Evolutionary conservation across 208 protist species (phyloP), one percentile per base, ranked within the genome.

Genomic region (Herpetomonas tarakana): DNA sequence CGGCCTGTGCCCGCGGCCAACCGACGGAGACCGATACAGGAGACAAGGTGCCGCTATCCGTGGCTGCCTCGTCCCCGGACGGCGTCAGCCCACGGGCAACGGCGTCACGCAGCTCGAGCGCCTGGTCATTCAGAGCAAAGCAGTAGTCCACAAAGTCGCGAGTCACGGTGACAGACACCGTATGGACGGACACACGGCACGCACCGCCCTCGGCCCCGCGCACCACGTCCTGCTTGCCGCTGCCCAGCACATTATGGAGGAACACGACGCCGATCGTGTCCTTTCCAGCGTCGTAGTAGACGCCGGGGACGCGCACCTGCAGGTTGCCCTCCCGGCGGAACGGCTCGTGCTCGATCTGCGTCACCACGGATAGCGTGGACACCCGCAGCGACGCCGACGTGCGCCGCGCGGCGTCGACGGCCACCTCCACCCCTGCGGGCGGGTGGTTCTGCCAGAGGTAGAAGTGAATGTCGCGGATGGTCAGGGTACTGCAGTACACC

Each of bases 311-410:
- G 35, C 81, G 75, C 9, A 85, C 71, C 19, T 29, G 18, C 0
- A 92, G 29, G 57, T 88, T 90, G 26, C 83, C 89, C 24, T 83
- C 68, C 1, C 89, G 83, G 29, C 39, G 27, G 18, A 90, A 38
- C 26, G 85, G 89, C 64, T 95, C 89, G 51, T 85, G 82, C 59
- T 91, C 81, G 24, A 95, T 79, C 59, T 95, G 89, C 12, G 74
- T 85, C 26, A 92, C 65, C 21, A 88, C 19, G 2, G 86, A 78
- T 14, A 88, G 18, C 24, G 83, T 83, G 26, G 63, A 71, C 9
- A 92, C 24, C 14, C 60, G 76, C 21, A 88, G 57, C n/a, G 86
- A 92, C n/a, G 52, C 74, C 0, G 70, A 79, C 28, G 86, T 27
- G 19, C 68, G 65, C 52, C 58, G 64, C 14, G 62, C 60, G 45